Evolutionary conservation across 1,284 basidiomycete species (phyloP).

Genomic region (Ustilago trichophora): DNA sequence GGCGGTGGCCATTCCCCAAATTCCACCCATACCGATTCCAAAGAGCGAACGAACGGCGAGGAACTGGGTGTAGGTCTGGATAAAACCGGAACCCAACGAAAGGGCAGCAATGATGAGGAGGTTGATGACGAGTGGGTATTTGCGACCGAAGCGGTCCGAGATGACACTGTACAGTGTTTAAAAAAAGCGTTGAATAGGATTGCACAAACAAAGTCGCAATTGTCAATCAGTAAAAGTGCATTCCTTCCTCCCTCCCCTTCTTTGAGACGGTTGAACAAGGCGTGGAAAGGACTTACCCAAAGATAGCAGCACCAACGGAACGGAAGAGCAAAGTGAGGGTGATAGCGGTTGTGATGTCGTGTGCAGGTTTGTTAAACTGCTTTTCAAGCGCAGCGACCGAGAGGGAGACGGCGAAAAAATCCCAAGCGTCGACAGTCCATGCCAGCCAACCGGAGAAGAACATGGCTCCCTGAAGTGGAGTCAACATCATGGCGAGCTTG

Average conservation of each 20-base stretch:
- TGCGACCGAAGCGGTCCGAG: conserved; percentile 79
- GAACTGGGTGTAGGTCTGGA: conserved; percentile 69
- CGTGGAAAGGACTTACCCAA: too few relatives aligned
- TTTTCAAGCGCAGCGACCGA: conserved; percentile 39
- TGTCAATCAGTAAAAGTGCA: too few relatives aligned
- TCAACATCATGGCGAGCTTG: conserved; percentile 57
- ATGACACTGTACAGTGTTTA: conserved; percentile 14
- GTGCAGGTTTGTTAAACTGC: conserved; percentile 23
- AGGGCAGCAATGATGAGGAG: conserved; percentile 70
- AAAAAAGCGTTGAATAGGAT: not conserved
- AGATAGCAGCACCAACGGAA: conserved; percentile 83
- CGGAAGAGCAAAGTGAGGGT: conserved; percentile 92
- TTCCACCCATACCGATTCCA: conserved; percentile 74
- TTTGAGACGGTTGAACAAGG: too few relatives aligned
- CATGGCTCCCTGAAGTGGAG: conserved; percentile 46
- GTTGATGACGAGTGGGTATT: conserved; percentile 85
- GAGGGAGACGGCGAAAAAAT: conserved; percentile 63
- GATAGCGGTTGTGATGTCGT: conserved; percentile 72
- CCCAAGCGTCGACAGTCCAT: conserved; percentile 63
- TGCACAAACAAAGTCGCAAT: not conserved
- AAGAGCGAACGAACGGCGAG: conserved; percentile 68
- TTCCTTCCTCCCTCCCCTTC: too few relatives aligned
- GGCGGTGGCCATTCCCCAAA: conserved; percentile 54
- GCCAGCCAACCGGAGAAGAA: conserved; percentile 61
- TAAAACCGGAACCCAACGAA: conserved; percentile 76